These are phyloP conservation scores for Xerocomus minutiporus DNA, from an alignment of 1,284 basidiomycete species.

Conservation along the genomic window DNA sequence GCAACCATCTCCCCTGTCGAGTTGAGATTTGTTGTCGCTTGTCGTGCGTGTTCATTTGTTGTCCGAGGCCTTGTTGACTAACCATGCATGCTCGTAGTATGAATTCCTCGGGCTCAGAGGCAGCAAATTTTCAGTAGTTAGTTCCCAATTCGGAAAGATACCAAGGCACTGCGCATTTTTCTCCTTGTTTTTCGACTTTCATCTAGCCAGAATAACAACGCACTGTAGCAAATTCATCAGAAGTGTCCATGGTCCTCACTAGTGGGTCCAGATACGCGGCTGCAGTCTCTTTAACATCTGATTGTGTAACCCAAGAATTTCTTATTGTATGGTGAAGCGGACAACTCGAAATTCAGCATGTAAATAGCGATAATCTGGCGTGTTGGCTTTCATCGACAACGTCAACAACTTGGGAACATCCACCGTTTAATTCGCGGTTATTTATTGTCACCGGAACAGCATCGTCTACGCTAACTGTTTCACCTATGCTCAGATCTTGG, in stretches of 20 bases:
- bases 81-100: background rate
- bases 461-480: no score
- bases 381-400: no score
- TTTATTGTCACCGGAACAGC: no score
- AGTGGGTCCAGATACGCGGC: background rate
- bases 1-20: constrained; percentile 22
- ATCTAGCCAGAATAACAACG: background rate
- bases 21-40: constrained; percentile 9
- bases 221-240: background rate
- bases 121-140: no score
- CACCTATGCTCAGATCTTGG: no score
- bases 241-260: background rate
- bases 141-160: background rate
- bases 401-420: no score
- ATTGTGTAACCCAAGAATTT: background rate
- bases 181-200: background rate
- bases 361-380: no score
- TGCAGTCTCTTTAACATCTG: background rate
- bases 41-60: background rate
- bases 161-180: background rate
- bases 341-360: background rate
- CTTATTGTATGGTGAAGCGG: background rate
- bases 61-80: background rate
- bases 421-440: no score
- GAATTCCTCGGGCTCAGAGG: background rate